Conservation (phyloP, 2,329 filamentous ascomycete species). For the Paecilomyces niveus region DNA sequence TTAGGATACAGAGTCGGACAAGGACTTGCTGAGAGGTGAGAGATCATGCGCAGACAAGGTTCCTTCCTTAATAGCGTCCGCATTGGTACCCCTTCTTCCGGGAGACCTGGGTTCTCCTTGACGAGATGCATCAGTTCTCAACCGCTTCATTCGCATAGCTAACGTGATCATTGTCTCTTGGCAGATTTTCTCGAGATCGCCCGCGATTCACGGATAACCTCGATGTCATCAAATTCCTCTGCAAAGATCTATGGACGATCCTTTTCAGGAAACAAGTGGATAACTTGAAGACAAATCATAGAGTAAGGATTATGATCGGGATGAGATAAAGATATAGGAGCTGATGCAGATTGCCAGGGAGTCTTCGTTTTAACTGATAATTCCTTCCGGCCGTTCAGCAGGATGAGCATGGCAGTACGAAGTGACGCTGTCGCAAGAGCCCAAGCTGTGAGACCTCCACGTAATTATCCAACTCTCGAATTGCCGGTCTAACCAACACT, state of each 20-base stretch:
- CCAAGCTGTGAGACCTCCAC: slow-evolving; percentile 57
- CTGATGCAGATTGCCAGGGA: slow-evolving; percentile 47
- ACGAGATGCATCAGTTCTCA: not conserved
- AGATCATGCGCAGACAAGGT: not conserved
- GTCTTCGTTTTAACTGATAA: slow-evolving; percentile 96
- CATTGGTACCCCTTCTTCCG: not conserved
- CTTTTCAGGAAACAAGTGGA: slow-evolving; percentile 96
- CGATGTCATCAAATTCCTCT: slow-evolving; percentile 96
- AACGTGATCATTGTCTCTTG: not conserved
- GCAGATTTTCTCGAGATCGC: slow-evolving; percentile 51
- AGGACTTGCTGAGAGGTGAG: slow-evolving; percentile 79
- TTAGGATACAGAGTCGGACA: slow-evolving; percentile 88
- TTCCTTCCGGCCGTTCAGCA: slow-evolving; percentile 75
- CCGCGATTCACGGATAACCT: slow-evolving; percentile 87
- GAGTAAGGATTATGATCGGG: slow-evolving; percentile 44
- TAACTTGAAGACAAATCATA: slow-evolving; percentile 96
- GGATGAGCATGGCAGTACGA: slow-evolving; percentile 78
- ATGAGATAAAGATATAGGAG: not conserved
- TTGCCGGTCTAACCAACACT: not conserved
- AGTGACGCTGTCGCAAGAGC: slow-evolving; percentile 67
- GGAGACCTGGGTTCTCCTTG: not conserved
- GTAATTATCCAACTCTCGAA: not conserved
- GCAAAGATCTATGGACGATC: slow-evolving; percentile 95
- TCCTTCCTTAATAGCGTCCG: not conserved
- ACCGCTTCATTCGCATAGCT: not conserved